phyloP scores from a whole-genome alignment of 495 filamentous ascomycete genomes.

The Podospora pseudopauciseta region DNA sequence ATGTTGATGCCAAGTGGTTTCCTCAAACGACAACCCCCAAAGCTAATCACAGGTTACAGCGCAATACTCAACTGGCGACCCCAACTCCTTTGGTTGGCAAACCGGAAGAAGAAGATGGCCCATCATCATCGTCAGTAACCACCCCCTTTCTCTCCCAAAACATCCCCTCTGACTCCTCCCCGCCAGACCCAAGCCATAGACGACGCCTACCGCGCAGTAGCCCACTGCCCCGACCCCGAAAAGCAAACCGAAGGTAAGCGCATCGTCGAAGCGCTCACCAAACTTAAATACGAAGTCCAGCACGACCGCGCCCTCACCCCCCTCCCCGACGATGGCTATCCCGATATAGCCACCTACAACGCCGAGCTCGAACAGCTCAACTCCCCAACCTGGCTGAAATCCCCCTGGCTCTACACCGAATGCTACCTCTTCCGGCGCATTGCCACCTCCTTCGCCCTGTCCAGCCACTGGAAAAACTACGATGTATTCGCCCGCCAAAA shows the following conservation, averaged over 20 bases:
- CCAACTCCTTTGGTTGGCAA: conserved; percentile 77
- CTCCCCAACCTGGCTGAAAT: conserved; percentile 73
- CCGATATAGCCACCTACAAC: conserved; percentile 82
- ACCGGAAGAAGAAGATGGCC: conserved; percentile 89
- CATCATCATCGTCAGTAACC: conserved; percentile 69
- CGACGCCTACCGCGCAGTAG: conserved; percentile 77
- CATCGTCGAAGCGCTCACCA: conserved; percentile 75
- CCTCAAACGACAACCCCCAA: not conserved
- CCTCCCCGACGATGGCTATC: conserved; percentile 72
- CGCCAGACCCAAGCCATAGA: conserved; percentile 87
- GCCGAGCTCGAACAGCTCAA: conserved; percentile 73
- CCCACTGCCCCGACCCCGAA: conserved; percentile 54
- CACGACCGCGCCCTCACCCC: conserved; percentile 84
- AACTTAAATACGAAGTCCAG: conserved; percentile 92
- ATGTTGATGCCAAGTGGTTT: not conserved
- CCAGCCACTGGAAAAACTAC: conserved; percentile 83
- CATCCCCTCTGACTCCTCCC: not conserved
- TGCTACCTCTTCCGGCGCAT: conserved; percentile 95
- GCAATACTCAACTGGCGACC: conserved; percentile 74
- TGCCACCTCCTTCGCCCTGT: conserved; percentile 68
- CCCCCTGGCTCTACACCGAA: conserved; percentile 85
- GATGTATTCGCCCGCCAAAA: conserved; percentile 92
- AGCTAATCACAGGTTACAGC: conserved; percentile 45
- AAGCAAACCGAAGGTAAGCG: conserved; percentile 76
- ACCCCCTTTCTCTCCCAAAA: not conserved